phyloP scores from a whole-genome alignment of 83 land plant species.

The Thuja plicata region DNA sequence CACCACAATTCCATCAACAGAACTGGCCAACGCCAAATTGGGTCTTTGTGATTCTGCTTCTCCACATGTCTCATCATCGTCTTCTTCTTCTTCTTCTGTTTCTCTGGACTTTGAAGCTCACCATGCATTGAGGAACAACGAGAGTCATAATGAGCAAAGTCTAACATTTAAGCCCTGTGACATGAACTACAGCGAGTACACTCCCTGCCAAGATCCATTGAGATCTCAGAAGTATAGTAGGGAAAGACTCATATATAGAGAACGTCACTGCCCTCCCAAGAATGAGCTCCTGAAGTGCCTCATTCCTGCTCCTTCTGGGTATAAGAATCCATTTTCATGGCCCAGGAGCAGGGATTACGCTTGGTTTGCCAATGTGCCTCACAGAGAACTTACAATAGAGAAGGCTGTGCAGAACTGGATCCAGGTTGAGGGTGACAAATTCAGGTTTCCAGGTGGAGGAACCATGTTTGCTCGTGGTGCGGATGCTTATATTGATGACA shows the following conservation, averaged over 20 bases:
- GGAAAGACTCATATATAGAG: slow-evolving; percentile 57
- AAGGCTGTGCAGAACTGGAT: slow-evolving; percentile 89
- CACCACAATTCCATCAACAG: slow-evolving; percentile 11
- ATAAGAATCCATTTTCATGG: slow-evolving; percentile 73
- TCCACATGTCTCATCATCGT: background rate
- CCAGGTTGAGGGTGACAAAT: slow-evolving; percentile 75
- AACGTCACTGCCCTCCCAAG: slow-evolving; percentile 62
- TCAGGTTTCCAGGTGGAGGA: slow-evolving; percentile 87
- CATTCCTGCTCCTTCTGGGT: slow-evolving; percentile 69
- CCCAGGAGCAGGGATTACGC: slow-evolving; percentile 80
- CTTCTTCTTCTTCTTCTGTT: slow-evolving; percentile 7
- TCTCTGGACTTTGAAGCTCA: slow-evolving; percentile 59
- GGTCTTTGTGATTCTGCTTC: slow-evolving; percentile 20
- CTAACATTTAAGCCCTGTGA: slow-evolving; percentile 40
- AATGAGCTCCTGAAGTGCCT: slow-evolving; percentile 53
- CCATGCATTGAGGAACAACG: slow-evolving; percentile 36
- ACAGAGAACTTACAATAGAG: slow-evolving; percentile 77
- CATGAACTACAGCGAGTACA: slow-evolving; percentile 55
- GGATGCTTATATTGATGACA: slow-evolving; percentile 76
- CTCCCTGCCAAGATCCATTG: slow-evolving; percentile 60
- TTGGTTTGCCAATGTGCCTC: slow-evolving; percentile 86
- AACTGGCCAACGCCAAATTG: slow-evolving; percentile 11
- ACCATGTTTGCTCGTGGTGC: slow-evolving; percentile 93
- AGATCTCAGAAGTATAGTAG: slow-evolving; percentile 44
- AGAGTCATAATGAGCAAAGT: background rate